A percentile compares a stretch with the other conserved stretches of the same genome.
Conservation (phyloP, 2,329 filamentous ascomycete genomes). For the Alternaria sp. region DNA sequence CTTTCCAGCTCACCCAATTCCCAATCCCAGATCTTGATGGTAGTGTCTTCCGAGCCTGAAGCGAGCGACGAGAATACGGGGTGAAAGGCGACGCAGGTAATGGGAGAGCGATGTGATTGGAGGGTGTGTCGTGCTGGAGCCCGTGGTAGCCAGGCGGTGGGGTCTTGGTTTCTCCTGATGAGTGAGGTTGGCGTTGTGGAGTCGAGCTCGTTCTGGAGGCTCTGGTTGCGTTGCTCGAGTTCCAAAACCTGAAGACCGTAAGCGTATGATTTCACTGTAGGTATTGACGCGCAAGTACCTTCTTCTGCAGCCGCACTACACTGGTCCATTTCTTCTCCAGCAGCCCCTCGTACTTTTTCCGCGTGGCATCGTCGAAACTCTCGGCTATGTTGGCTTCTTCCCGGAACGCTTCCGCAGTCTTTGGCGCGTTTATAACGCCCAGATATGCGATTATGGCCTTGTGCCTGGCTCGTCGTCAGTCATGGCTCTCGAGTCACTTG, state of each 20-base stretch:
- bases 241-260: constrained; percentile 77
- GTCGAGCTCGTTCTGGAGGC: constrained; percentile 83
- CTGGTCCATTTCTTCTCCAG: constrained; percentile 99
- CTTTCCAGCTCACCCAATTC: constrained; percentile 88
- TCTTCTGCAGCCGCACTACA: constrained; percentile 92
- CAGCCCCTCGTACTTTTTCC: constrained; percentile 92
- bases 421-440: constrained; percentile 72
- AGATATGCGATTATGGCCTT: constrained; percentile 94
- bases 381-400: constrained; percentile 77
- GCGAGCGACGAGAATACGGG: constrained; percentile 89
- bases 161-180: constrained; percentile 81
- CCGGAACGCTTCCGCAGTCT: constrained; percentile 73
- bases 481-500: neutral
- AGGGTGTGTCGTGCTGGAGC: constrained; percentile 81
- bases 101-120: constrained; percentile 78
- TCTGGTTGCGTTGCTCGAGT: constrained; percentile 75
- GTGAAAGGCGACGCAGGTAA: constrained; percentile 91
- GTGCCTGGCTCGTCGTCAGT: constrained; percentile 64
- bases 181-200: constrained; percentile 80
- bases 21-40: constrained; percentile 98
- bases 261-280: constrained; percentile 12
- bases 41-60: constrained; percentile 88
- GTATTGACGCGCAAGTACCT: constrained; percentile 60
- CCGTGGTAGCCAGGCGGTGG: constrained; percentile 83
- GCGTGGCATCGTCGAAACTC: constrained; percentile 77